A percentile compares a stretch with the other conserved stretches of the same genome.
Evolutionary conservation across 495 filamentous ascomycete genomes (phyloP).

Genomic region (Niebla homalea): DNA sequence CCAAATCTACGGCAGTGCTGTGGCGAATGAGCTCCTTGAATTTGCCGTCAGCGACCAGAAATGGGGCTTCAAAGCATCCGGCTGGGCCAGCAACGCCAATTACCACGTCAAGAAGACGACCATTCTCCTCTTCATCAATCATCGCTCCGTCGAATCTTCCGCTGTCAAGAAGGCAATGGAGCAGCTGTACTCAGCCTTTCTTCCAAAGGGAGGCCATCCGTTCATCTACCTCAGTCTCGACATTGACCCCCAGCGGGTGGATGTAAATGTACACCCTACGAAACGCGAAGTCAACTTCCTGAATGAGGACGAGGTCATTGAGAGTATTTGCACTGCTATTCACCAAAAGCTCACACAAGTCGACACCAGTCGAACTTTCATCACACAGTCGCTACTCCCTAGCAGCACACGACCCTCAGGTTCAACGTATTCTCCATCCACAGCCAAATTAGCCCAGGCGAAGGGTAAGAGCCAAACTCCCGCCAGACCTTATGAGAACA

Average conservation of each 20-base stretch:
- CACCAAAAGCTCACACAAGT: conserved; percentile 70
- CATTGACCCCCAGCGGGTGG: conserved; percentile 84
- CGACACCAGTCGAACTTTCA: conserved; percentile 87
- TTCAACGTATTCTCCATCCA: conserved; percentile 19
- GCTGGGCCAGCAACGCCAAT: conserved; percentile 85
- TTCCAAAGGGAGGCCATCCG: conserved; percentile 91
- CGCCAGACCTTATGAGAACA: conserved; percentile 69
- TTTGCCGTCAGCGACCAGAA: conserved; percentile 59
- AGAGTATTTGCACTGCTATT: conserved; percentile 72
- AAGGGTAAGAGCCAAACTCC: conserved; percentile 28
- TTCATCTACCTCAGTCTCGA: conserved; percentile 89
- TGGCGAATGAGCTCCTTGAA: conserved; percentile 81
- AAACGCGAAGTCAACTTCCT: conserved; percentile 98
- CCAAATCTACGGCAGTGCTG: conserved; percentile 71
- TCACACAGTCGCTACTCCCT: conserved; percentile 82
- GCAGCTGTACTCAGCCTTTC: conserved; percentile 76
- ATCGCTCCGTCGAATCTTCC: conserved; percentile 88
- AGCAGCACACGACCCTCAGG: conserved; percentile 34
- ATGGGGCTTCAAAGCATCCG: conserved; percentile 71
- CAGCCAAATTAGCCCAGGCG: conserved; percentile 15
- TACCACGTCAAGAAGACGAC: conserved; percentile 87
- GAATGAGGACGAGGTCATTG: conserved; percentile 94
- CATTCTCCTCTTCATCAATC: conserved; percentile 91
- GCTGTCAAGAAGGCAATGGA: conserved; percentile 82
- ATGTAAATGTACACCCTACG: conserved; percentile 96